Evolutionary conservation across 2,329 filamentous ascomycete species (phyloP), one percentile per base, ranked within the genome.

Genomic region (Hypoxylon sp.): DNA sequence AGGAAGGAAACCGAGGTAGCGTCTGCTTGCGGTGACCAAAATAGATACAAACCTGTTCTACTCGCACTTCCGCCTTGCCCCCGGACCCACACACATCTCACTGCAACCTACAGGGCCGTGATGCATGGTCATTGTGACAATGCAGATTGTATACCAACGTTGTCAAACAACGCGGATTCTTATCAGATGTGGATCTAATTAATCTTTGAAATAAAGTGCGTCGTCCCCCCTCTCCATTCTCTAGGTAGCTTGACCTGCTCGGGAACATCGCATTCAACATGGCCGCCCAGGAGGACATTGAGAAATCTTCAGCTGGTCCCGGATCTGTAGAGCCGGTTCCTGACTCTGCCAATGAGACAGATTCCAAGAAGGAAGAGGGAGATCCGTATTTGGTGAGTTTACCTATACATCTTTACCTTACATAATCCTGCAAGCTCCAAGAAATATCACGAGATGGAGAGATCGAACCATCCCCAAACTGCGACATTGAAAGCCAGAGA

Each of bases 351-450:
- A 43, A 43, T 11, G 38, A 43, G 19, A 11, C 38, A 17, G 38
- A 43, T 21, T 43, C 23, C 23, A 49, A 34, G 3, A 21, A 48
- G 30, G 48, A 43, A 25, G 55, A 64, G 14, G 25, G 32, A 53
- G 61, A 59, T 53, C 55, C 55, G 1, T 49, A 59, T 41, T 32
- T 64, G 17, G 61, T 64, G 25, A 43, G 61, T 64, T 28, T 36
- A n/a, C 19, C 21, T 2, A 9, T n/a, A 30, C 28, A 5, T 30
- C 9, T 41, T 41, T 13, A 49, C 6, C 38, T 43, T 43, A 43
- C 38, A 41, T 53, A n/a, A 23, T 28, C 34, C 9, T 17, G 25
- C 9, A 25, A 23, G 17, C 11, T 53, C 23, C 17, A 3, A 43
- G 32, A 34, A 23, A 53, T 53, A 10, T 30, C 19, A 53, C 14